Evolutionary conservation across 805 yeast species (phyloP).

Genomic region (Hanseniaspora pseudoguilliermondii): DNA sequence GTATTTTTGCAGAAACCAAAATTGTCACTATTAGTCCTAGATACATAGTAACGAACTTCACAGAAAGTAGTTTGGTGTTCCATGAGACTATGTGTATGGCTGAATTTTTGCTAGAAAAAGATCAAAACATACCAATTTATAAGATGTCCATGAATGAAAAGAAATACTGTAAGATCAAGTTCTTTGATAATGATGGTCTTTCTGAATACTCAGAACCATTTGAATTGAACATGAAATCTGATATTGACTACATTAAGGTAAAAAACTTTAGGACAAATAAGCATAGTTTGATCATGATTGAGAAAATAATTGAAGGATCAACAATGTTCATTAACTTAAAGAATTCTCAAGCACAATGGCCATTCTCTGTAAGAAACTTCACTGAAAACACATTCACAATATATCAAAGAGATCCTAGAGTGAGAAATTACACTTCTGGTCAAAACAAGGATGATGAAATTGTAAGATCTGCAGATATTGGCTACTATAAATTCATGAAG

Average conservation of each 20-base stretch:
- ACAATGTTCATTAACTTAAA: constrained; percentile 64
- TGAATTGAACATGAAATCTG: constrained; percentile 40
- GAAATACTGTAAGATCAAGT: constrained; percentile 51
- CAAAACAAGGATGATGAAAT: constrained; percentile 38
- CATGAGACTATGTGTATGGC: constrained; percentile 57
- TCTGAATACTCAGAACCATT: constrained; percentile 83
- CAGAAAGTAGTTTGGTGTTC: constrained; percentile 43
- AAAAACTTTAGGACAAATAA: constrained; percentile 44
- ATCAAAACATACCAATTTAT: constrained; percentile 45
- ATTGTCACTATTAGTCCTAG: constrained; percentile 75
- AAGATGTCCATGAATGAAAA: constrained; percentile 39
- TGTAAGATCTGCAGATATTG: constrained; percentile 28
- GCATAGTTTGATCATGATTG: constrained; percentile 59
- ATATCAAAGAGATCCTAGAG: constrained; percentile 69
- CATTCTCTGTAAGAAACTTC: constrained; percentile 80
- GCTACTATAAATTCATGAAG: constrained; percentile 4
- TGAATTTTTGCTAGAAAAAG: constrained; percentile 34
- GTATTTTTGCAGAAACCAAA: constrained; percentile 64
- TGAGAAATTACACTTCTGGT: constrained; percentile 30
- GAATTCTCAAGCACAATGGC: constrained; percentile 76
- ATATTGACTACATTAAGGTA: constrained; percentile 72
- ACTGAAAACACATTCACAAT: constrained; percentile 76
- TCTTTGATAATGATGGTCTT: constrained; percentile 29
- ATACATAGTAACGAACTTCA: constrained; percentile 55
- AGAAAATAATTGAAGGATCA: constrained; percentile 65